Base-by-base conservation (phyloP, 1,284 basidiomycete genomes). In the Calocybe gambosa region DNA sequence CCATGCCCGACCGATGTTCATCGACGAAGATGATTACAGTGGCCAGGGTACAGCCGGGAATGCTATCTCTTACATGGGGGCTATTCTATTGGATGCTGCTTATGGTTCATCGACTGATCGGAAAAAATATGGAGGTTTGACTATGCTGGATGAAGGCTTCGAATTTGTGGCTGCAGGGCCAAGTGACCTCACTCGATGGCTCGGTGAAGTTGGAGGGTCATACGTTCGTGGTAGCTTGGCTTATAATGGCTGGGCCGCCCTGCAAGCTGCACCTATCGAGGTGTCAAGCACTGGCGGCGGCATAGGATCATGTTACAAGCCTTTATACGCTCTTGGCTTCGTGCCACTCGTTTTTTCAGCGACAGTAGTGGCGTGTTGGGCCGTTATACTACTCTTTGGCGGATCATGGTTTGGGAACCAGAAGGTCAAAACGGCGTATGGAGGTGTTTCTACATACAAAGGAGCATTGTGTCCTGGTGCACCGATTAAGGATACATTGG, bases 201-300 rank as follows among this genome's bases (percentile, higher is more conserved):
- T 43, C 18, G 51, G 46, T 6, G 41, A 50, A 16, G 41, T 50
- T 16, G 48, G 47, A 1, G 51, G 42, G 6, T 53, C 51, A 10
- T 50, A 47, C 21, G 6, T 50, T 5, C 31, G 41, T 3, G 46
- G 45, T 8, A 53, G 46, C 21, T 6, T 50, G 7, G 37, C 31
- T 23, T 53, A 49, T 36, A 53, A 53, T 18, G 51, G 51, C 6
- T 50, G 44, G 43, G 46, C 51, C 10, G 51, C 49, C 9, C 39
- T 39, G 3, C 18, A 39, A 3, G 33, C 39, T 12, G 18, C 41
- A 12, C 43, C 41, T 2, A 36, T 54, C 31, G 25, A 26, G 21
- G 47, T 54, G 3, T 13, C 46, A 21, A 54, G 52, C 34, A 54
- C 47, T 3, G 50, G 52, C 18, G 52, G 50, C 3, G 16, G 15